Evolutionary conservation across 2,329 filamentous ascomycete genomes (phyloP).

Genomic region (Bipolaris oryzae): DNA sequence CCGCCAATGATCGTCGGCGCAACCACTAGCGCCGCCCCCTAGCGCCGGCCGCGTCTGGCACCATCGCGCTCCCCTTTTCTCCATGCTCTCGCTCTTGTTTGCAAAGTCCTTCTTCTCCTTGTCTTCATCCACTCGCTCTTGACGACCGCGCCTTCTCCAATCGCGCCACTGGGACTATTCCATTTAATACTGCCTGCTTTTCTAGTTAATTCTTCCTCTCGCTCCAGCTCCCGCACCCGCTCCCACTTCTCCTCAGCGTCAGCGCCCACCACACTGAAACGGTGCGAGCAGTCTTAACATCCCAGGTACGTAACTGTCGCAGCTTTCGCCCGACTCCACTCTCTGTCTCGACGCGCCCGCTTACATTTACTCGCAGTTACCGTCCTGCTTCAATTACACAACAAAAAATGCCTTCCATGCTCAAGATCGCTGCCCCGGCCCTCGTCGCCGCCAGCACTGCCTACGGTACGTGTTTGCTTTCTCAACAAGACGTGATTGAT

Average conservation of each 20-base stretch:
- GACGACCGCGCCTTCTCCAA: constrained; percentile 30
- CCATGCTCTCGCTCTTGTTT: constrained; percentile 12
- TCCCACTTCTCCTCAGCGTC: constrained; percentile 31
- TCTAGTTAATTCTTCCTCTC: constrained; percentile 49
- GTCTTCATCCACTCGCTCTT: constrained; percentile 33
- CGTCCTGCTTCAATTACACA: constrained; percentile 20
- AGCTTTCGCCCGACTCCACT: constrained; percentile 17
- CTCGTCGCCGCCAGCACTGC: constrained; percentile 61
- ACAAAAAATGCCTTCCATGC: constrained; percentile 56
- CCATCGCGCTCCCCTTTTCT: constrained; percentile 30
- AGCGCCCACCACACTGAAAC: constrained; percentile 19
- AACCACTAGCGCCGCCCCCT: constrained; percentile 15
- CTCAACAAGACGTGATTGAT: background rate
- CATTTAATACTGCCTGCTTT: constrained; percentile 39
- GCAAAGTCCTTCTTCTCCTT: constrained; percentile 18
- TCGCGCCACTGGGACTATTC: constrained; percentile 29
- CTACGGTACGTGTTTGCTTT: constrained; percentile 52
- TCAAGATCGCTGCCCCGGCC: constrained; percentile 62
- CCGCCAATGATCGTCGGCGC: constrained; percentile 25
- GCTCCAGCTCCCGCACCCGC: constrained; percentile 40
- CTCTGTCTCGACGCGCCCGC: constrained; percentile 24
- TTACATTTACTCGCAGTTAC: constrained; percentile 36
- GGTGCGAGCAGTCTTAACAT: constrained; percentile 46
- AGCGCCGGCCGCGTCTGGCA: constrained; percentile 20
- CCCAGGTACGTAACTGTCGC: constrained; percentile 40